Percentiles rank a stretch among this genome's conserved stretches.
Evolutionary conservation across 1,284 basidiomycete species (phyloP).

Genomic region (Melampsora americana): DNA sequence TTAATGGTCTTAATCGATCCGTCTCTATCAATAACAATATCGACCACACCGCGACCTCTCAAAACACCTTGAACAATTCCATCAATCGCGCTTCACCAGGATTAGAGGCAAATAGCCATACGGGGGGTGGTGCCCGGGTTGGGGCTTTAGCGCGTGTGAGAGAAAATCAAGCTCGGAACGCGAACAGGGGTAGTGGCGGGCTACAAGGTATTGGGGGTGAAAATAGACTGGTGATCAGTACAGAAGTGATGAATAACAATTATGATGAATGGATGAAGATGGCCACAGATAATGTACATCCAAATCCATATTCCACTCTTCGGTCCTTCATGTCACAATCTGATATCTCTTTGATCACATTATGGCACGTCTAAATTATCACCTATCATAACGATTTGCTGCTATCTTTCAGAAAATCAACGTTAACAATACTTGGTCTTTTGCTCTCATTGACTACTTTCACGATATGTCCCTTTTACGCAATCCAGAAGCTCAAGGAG

Average conservation of each 20-base stretch:
- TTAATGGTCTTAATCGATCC: slow-evolving; percentile 21
- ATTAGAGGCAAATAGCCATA: not conserved
- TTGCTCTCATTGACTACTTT: slow-evolving; percentile 98
- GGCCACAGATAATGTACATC: slow-evolving; percentile 90
- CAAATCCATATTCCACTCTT: not conserved
- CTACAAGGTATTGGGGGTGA: slow-evolving; percentile 28
- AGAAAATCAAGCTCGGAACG: slow-evolving; percentile 29
- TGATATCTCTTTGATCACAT: not conserved
- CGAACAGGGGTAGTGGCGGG: not conserved
- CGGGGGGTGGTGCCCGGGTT: slow-evolving; percentile 18
- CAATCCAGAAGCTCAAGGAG: slow-evolving; percentile 76
- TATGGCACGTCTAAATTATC: not conserved
- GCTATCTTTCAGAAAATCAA: slow-evolving; percentile 82
- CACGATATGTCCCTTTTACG: slow-evolving; percentile 96
- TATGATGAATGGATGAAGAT: slow-evolving; percentile 99
- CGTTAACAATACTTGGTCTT: slow-evolving; percentile 93
- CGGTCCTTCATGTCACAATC: not conserved
- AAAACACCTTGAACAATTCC: not conserved
- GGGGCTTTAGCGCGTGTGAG: slow-evolving; percentile 38
- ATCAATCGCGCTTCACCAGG: slow-evolving; percentile 4
- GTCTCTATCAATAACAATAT: not conserved
- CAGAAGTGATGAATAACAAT: slow-evolving; percentile 77
- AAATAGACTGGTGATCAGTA: slow-evolving; percentile 35
- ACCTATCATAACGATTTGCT: not conserved
- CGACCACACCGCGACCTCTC: not conserved